Evolutionary conservation across 768 basidiomycete genomes (phyloP), one percentile per base, ranked within the genome.

Genomic region (Tulasnella sp.): DNA sequence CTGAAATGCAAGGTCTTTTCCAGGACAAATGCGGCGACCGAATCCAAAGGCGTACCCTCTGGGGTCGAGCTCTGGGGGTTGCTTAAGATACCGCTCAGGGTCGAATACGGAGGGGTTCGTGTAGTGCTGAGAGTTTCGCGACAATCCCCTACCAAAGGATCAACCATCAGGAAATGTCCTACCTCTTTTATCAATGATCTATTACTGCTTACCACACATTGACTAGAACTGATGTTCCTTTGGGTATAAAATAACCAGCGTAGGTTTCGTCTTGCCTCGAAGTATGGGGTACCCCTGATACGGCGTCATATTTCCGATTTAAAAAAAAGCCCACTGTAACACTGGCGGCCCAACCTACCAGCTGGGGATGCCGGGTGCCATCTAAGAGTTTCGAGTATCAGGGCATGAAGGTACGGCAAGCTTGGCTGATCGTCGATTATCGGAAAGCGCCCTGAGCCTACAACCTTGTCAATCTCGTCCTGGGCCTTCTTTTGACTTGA

Each of bases 381-480:
- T 36, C 79, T 69, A 14, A 80, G 52, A 15, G 76, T 77, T 70
- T 80, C 79, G 38, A 76, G 75, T 19, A 78, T 17, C 1, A 79
- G n/a, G 17, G 80, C 78, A 34, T 79, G 45, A 29, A 79, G 37
- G 67, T 80, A 80, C 0, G 80, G 78, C 58, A 78, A 70, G 67
- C 74, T 2, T 49, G 67, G 67, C 22, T 78, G 76, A 54, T 82
- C 81, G 9, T 36, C 74, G 29, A 77, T 73, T 8, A 74, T 75
- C 0, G 80, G 67, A 84, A 85, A 82, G 7, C 80, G 75, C 4
- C 79, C 78, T 29, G 76, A 72, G 1, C 81, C 80, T 12, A 85
- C 78, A 34, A 82, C 78, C 8, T 75, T 68, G 22, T 83, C 79
- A 34, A 85, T 81, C 80, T 87, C 86, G 34, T 80, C 81, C 31